Evolutionary conservation across 2,329 filamentous ascomycete genomes (phyloP), one percentile per base, ranked within the genome.

Genomic region (Xylaria sp.): DNA sequence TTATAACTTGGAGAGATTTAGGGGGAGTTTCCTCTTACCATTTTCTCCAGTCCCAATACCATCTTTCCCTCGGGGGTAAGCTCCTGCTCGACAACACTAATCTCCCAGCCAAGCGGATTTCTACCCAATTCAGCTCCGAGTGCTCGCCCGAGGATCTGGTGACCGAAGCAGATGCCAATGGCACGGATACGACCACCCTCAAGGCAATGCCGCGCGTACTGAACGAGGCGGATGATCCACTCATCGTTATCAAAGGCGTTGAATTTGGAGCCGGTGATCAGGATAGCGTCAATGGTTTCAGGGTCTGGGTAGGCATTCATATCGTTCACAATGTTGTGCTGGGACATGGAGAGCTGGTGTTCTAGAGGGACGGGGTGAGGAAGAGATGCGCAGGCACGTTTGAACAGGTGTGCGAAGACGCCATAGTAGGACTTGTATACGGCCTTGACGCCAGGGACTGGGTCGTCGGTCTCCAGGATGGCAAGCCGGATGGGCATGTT

Each of bases 81-180:
- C 60, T 85, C 74, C 47, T 93, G 79, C 34, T 86, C 81, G 23
- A 83, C 83, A 2, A 94, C 91, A 54, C 88, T 85, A n/a, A 90
- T 77, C 75, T 96, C 92, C 92, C 91, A 96, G 1, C 90, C 91
- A 18, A 76, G 73, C 23, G 85, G 80, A 71, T 84, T 90, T 57
- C 85, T 77, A 42, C 80, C 86, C 2, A 95, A 88, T 66, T 83
- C 81, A 18, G 76, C 81, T 2, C 85, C 89, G 66, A 92, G 71
- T 1, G 90, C 89, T 55, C 91, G 80, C 1, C 83, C 90, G 49
- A 94, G 76, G 68, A 96, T 92, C 76, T 96, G 91, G 72, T 95
- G 91, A 4, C 91, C 91, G 72, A 93, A 96, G 74, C 91, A 96
- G 13, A 94, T 81, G 9, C 91, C 91, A 13, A 96, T 79, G n/a